Base-by-base conservation (phyloP, 164 flowering plant species). In the Vitis amurensis region DNA sequence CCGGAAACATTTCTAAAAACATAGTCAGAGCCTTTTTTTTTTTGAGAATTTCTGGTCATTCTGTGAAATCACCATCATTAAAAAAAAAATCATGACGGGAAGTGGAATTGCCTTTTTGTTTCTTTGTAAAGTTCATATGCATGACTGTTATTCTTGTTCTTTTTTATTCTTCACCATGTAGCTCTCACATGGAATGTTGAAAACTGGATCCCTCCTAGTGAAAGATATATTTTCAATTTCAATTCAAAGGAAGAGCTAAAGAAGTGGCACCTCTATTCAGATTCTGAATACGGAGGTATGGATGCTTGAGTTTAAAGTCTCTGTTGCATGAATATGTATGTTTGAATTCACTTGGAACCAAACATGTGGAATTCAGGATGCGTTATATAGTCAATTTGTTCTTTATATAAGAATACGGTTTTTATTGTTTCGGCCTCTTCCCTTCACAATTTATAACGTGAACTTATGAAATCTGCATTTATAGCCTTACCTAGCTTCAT, bases 241-340 rank as follows among this genome's bases (percentile, higher is more conserved):
- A 87, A 84, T 77, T 86, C 93, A 11, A 92, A 86, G 78, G 94
- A 92, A 29, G 97, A 94, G 81, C 78, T 94, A 13, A 92, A 88
- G 60, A 89, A 75, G 68, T 96, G 99, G 99, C 98, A 96, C 83
- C 79, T 96, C 1, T 96, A 96, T 81, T 90, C 99, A 14, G 99
- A 96, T 85, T 93, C 99, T 64, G 95, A 96, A 76, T 96, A 86
- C 74, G 97, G 98, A 81, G 99, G 98, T 93, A 79, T 56, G 57
- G n/a, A 12, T 31, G 3, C 50, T 57, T 49, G 30, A 27, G 2
- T 49, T 53, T 37, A 29, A 37, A 37, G 44, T 55, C 31, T 30
- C 7, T 17, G 37, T 50, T 68, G 17, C 27, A 12, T 70, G 16
- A 1, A 48, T 53, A 23, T 50, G 62, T 29, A 59, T 59, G 62